Evolutionary conservation across 345 rosid genomes (phyloP).

Genomic region (Luvunga scandens): DNA sequence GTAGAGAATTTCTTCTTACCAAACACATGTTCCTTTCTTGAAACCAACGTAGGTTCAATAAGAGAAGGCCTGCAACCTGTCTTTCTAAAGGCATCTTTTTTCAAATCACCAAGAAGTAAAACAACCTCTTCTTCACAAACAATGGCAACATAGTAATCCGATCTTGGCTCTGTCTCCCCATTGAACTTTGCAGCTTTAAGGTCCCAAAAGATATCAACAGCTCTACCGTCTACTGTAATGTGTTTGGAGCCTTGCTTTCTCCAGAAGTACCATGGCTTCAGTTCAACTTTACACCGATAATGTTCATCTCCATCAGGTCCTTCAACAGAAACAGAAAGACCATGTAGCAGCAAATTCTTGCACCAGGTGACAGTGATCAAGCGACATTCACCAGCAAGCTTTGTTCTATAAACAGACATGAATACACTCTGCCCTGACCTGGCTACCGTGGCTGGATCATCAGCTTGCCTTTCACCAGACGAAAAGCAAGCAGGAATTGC

Average conservation of each 20-base stretch:
- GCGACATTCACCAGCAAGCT: slow-evolving; percentile 39
- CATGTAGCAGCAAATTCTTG: slow-evolving; percentile 46
- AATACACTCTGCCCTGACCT: slow-evolving; percentile 46
- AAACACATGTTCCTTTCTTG: slow-evolving; percentile 49
- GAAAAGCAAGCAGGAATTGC: slow-evolving; percentile 49
- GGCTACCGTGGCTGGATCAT: slow-evolving; percentile 29
- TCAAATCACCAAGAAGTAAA: slow-evolving; percentile 43
- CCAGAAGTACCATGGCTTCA: slow-evolving; percentile 65
- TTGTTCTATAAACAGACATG: slow-evolving; percentile 45
- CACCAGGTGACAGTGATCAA: slow-evolving; percentile 55
- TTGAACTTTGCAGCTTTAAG: slow-evolving; percentile 48
- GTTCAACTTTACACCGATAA: slow-evolving; percentile 40
- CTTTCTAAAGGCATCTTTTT: slow-evolving; percentile 42
- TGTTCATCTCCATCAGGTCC: slow-evolving; percentile 25
- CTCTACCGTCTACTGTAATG: slow-evolving; percentile 34
- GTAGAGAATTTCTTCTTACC: slow-evolving; percentile 49
- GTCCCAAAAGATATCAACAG: slow-evolving; percentile 50
- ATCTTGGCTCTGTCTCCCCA: slow-evolving; percentile 49
- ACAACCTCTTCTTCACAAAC: slow-evolving; percentile 56
- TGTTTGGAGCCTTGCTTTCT: slow-evolving; percentile 56
- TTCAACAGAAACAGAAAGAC: slow-evolving; percentile 47
- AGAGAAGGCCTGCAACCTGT: slow-evolving; percentile 56
- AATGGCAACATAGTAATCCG: slow-evolving; percentile 54
- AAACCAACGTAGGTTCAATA: slow-evolving; percentile 43
- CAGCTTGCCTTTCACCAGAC: slow-evolving; percentile 29